Percentiles rank a stretch among this genome's conserved stretches.
Evolutionary conservation across 2,329 filamentous ascomycete genomes (phyloP).

Genomic region (Scedosporium minutisporum): DNA sequence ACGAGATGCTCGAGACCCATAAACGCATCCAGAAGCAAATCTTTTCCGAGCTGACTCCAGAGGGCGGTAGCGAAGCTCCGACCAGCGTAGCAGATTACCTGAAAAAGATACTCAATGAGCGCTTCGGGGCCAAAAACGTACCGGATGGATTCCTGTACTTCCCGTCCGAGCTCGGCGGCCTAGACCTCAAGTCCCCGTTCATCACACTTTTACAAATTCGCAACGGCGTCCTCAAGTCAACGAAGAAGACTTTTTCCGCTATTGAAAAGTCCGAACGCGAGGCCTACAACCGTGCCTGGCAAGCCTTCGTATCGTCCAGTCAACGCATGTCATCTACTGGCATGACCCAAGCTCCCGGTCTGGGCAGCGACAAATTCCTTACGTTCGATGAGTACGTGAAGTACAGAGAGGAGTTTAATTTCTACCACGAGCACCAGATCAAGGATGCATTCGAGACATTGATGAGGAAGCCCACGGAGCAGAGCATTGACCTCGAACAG

Average conservation of each 20-base stretch:
- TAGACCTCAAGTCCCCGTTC: conserved; percentile 37
- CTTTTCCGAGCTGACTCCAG: conserved; percentile 26
- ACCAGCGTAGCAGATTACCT: conserved; percentile 45
- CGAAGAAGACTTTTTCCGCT: conserved; percentile 19
- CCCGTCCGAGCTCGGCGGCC: conserved; percentile 33
- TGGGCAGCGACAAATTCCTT: conserved; percentile 28
- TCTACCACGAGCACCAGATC: conserved; percentile 19
- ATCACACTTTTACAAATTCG: conserved; percentile 30
- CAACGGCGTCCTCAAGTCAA: conserved; percentile 19
- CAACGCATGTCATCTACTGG: background rate
- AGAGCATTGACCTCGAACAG: conserved; percentile 16
- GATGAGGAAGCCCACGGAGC: conserved; percentile 20
- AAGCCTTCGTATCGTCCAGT: conserved; percentile 14
- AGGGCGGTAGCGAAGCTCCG: conserved; percentile 11
- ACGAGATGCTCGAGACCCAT: conserved; percentile 40
- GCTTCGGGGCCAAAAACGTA: conserved; percentile 36
- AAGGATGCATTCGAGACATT: conserved; percentile 24
- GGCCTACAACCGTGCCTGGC: conserved; percentile 23
- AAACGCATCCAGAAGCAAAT: conserved; percentile 36
- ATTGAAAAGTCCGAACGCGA: conserved; percentile 24
- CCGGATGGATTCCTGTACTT: conserved; percentile 38
- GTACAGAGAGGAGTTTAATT: conserved; percentile 30
- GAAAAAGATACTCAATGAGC: conserved; percentile 37
- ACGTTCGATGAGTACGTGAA: conserved; percentile 31
- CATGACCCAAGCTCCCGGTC: background rate